These are phyloP conservation scores for Prunus mume DNA, from an alignment of 306 rosid genomes.

Conservation along the genomic window DNA sequence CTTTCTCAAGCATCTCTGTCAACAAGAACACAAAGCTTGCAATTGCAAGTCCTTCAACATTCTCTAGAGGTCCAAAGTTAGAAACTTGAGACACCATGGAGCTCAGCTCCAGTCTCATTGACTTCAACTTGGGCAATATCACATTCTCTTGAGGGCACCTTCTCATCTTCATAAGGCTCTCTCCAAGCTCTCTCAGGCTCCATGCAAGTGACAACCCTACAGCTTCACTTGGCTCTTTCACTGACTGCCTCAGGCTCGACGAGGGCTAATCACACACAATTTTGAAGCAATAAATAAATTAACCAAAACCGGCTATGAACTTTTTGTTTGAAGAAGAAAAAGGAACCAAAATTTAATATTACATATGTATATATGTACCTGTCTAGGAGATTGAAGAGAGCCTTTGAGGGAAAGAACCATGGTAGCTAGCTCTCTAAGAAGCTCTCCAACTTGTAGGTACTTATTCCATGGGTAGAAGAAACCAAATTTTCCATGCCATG, in stretches of 20 bases:
- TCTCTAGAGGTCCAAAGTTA: constrained; percentile 33
- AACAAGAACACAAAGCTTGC: constrained; percentile 51
- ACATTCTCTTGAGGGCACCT: constrained; percentile 31
- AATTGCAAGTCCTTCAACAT: constrained; percentile 41
- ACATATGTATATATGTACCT: constrained; percentile 35
- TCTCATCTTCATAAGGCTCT: constrained; percentile 59
- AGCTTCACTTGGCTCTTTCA: constrained; percentile 45
- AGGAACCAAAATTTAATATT: neutral
- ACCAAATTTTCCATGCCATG: constrained; percentile 97
- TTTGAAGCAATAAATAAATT: neutral
- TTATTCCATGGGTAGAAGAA: constrained; percentile 75
- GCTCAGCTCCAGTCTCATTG: constrained; percentile 43
- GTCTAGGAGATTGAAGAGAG: constrained; percentile 60
- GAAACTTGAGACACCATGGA: constrained; percentile 21
- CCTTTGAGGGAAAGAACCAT: constrained; percentile 39
- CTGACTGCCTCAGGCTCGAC: constrained; percentile 23
- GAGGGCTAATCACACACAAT: constrained; percentile 32
- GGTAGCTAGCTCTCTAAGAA: constrained; percentile 66
- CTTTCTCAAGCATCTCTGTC: constrained; percentile 53
- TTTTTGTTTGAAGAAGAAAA: neutral
- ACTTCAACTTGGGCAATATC: constrained; percentile 46
- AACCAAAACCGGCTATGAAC: neutral
- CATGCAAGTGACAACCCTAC: constrained; percentile 41
- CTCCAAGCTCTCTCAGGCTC: constrained; percentile 65
- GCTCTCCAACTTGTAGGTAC: constrained; percentile 69